Evolutionary conservation across 208 protist species (phyloP), one percentile per base, ranked within the genome.

Genomic region (Trypanosoma lewisi): DNA sequence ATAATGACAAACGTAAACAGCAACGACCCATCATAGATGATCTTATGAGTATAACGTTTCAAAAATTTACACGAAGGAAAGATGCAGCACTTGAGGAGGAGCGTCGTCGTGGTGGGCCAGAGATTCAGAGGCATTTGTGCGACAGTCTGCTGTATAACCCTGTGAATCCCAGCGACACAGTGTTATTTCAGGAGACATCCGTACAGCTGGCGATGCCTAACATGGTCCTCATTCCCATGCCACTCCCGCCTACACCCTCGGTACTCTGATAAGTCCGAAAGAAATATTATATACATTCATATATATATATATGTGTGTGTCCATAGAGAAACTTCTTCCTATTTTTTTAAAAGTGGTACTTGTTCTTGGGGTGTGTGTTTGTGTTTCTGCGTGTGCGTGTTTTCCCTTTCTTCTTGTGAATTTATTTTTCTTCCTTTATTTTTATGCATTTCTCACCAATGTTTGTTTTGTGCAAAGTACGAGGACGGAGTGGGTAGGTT

Each of bases 31-130:
- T 49, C 33, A 49, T 58, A 39, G 89, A 95, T 70, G 83, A 91
- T 47, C 71, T 92, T 51, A 75, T 82, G 34, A 80, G 93, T 58
- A 70, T 63, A 19, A 95, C 75, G 11, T 76, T 80, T 64, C 66
- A 64, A 27, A 71, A 73, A 2, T 75, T 95, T 41, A 59, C 49
- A 25, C 76, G 81, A n/a, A 56, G 76, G n/a, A 60, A 74, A 9
- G 89, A 95, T 60, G 69, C 78, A 14, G 74, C 53, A 39, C 70
- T 91, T 37, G 79, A 77, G 44, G 83, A 89, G 60, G 85, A 95
- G 70, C 85, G 85, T 49, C 76, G 69, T 14, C 77, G 76, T 31
- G 74, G 75, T n/a, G 82, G 83, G 6, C 89, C 89, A 25, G 70
- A 83, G 47, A 82, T 95, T 44, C 49, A 37, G 25, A 49, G 55